Percentiles rank a stretch among this genome's conserved stretches.
Conservation (phyloP, 176 grass and related monocot species). For the Oryza coarctata region DNA sequence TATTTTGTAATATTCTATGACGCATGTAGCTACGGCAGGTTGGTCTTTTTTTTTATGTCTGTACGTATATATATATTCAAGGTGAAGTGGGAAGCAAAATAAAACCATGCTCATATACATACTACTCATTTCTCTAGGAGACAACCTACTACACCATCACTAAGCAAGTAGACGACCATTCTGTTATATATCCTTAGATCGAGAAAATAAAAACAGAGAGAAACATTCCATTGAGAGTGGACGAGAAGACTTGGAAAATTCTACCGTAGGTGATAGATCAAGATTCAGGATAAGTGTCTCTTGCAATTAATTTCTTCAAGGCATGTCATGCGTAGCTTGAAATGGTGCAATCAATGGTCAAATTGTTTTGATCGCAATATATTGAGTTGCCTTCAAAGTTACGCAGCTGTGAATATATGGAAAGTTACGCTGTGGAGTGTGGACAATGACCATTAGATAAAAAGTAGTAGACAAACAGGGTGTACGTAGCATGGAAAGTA, state of each 20-base stretch:
- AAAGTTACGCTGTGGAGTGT: neutral
- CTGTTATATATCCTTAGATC: neutral
- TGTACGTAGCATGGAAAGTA: neutral
- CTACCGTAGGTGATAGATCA: neutral
- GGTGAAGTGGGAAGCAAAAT: neutral
- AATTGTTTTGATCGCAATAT: neutral
- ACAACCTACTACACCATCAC: slow-evolving; percentile 22
- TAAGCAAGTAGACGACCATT: neutral
- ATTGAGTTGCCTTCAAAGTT: neutral
- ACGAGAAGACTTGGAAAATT: neutral
- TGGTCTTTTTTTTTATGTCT: too few species aligned
- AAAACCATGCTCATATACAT: neutral
- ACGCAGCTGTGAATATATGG: neutral
- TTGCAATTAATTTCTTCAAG: slow-evolving; percentile 18
- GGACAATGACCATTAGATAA: too few species aligned
- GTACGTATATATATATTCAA: neutral
- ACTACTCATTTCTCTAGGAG: neutral
- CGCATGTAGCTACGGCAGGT: too few species aligned
- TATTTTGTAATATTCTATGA: neutral
- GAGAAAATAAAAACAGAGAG: neutral
- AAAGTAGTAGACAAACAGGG: neutral
- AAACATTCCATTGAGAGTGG: neutral
- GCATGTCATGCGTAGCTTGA: slow-evolving; percentile 39
- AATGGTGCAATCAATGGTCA: slow-evolving; percentile 10
- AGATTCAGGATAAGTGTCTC: neutral